Evolutionary conservation across 2,329 filamentous ascomycete genomes (phyloP).

Genomic region (Dactylellina haptotyla): DNA sequence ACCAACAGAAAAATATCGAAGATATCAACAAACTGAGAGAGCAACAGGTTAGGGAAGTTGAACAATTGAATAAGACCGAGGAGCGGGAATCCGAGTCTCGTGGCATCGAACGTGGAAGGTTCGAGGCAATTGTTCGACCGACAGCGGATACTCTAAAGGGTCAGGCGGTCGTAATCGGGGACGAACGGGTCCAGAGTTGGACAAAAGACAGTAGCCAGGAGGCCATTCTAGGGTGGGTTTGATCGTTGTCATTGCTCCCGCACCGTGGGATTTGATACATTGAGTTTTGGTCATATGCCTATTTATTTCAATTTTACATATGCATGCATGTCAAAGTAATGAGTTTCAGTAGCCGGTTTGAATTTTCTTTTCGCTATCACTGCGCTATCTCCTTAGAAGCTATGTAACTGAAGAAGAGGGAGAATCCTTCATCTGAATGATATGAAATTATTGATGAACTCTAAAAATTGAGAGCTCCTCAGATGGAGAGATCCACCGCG

Average conservation of each 20-base stretch:
- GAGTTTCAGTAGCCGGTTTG: conserved; percentile 11
- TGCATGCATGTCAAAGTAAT: conserved; percentile 10
- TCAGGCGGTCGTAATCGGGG: conserved; percentile 32
- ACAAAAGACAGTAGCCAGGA: conserved; percentile 33
- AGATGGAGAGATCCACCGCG: background rate
- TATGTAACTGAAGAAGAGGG: background rate
- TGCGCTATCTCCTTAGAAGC: conserved; percentile 2
- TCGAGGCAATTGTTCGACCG: conserved; percentile 42
- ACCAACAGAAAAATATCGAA: conserved; percentile 53
- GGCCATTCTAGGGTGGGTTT: conserved; percentile 31
- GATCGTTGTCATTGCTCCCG: conserved; percentile 5
- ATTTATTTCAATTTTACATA: conserved; percentile 8
- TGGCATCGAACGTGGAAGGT: conserved; percentile 45
- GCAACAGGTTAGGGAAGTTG: conserved; percentile 38
- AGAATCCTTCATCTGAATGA: background rate
- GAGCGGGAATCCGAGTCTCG: conserved; percentile 45
- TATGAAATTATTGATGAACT: background rate
- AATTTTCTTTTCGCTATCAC: conserved; percentile 4
- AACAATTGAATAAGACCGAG: conserved; percentile 28
- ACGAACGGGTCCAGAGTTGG: conserved; percentile 39
- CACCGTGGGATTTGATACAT: background rate
- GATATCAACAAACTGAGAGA: conserved; percentile 50
- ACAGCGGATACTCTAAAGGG: conserved; percentile 28
- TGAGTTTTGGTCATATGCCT: background rate
- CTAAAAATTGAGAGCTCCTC: background rate